Evolutionary conservation across 345 rosid species (phyloP).

Genomic region (Syzygium aromaticum): DNA sequence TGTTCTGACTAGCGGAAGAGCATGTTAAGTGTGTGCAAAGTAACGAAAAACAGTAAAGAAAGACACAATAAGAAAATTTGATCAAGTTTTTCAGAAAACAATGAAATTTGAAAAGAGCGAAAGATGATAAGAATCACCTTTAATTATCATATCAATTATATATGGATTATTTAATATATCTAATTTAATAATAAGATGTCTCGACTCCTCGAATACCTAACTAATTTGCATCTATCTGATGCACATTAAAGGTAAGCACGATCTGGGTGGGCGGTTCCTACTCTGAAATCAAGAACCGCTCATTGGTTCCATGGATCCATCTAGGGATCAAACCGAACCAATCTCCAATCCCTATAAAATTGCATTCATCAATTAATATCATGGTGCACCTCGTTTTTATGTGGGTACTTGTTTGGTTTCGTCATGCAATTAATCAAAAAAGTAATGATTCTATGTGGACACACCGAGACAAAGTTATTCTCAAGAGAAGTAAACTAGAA

Average conservation of each 20-base stretch:
- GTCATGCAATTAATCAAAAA: too few species aligned
- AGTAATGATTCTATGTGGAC: too few species aligned
- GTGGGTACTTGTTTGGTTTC: too few species aligned
- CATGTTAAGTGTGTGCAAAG: neutral
- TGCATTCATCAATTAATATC: too few species aligned
- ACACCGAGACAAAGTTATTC: too few species aligned
- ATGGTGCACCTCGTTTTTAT: too few species aligned
- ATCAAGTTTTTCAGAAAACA: neutral
- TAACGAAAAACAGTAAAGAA: neutral
- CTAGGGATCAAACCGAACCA: too few species aligned
- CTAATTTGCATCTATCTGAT: rapidly evolving
- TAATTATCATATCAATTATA: neutral
- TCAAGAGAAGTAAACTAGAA: too few species aligned
- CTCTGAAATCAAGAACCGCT: too few species aligned
- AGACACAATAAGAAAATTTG: neutral
- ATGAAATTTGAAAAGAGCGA: neutral
- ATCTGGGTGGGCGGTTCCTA: too few species aligned
- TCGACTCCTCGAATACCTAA: rapidly evolving
- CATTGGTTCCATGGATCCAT: too few species aligned
- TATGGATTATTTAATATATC: neutral
- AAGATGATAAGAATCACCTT: neutral
- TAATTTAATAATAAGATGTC: neutral
- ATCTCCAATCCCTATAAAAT: too few species aligned
- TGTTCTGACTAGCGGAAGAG: rapidly evolving
- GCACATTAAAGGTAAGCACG: neutral